Percentiles rank a stretch among this genome's conserved stretches.
Conservation (phyloP, 2,329 filamentous ascomycete genomes). For the Fusarium piperis region DNA sequence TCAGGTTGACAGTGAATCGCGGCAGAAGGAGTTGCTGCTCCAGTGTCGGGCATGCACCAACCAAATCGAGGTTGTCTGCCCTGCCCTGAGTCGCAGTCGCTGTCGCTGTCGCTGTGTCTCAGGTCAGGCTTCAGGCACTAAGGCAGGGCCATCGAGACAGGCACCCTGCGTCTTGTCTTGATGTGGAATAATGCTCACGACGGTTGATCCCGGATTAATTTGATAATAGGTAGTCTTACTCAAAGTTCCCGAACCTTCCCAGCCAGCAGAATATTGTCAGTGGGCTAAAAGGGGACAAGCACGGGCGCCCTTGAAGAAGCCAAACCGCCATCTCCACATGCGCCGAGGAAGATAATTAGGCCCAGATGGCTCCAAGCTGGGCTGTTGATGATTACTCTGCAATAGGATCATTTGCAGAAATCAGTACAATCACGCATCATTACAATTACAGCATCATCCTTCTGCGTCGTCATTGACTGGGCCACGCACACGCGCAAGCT, state of each 20-base stretch:
- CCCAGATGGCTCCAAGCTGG: no score
- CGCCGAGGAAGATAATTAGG: neutral
- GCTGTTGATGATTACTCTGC: no score
- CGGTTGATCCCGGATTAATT: neutral
- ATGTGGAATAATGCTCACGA: neutral
- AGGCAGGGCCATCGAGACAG: conserved; percentile 23
- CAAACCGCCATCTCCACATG: neutral
- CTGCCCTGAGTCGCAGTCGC: neutral
- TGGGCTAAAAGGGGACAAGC: conserved; percentile 27
- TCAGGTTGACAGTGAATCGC: conserved; percentile 12
- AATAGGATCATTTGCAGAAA: neutral
- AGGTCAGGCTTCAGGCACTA: conserved; percentile 36
- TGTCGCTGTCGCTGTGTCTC: conserved; percentile 12
- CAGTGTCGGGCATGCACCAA: conserved; percentile 23
- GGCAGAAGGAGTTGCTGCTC: neutral
- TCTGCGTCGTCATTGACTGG: conserved; percentile 4
- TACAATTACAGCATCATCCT: neutral
- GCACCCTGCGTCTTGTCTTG: neutral
- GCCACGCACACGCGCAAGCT: conserved; percentile 25
- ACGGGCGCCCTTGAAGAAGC: conserved; percentile 4
- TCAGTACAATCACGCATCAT: neutral
- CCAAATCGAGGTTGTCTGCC: neutral
- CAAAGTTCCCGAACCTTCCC: no score
- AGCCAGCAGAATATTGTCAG: conserved; percentile 27
- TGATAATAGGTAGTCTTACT: neutral